Conservation (phyloP, 2,329 filamentous ascomycete genomes). For the Alternaria sp. region DNA sequence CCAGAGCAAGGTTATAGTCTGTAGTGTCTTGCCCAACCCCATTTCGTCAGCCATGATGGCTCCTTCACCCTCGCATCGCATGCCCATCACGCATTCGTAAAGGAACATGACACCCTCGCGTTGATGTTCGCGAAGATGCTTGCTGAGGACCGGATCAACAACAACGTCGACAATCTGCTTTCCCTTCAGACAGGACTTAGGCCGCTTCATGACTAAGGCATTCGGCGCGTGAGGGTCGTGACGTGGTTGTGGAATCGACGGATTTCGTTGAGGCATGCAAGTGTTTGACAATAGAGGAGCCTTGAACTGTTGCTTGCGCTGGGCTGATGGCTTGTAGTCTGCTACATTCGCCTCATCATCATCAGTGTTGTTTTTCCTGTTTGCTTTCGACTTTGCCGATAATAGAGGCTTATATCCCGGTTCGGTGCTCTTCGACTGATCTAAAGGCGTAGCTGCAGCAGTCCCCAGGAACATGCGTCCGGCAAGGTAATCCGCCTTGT, state of each 20-base stretch:
- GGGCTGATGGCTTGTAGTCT: constrained; percentile 48
- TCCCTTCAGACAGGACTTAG: constrained; percentile 63
- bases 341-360: constrained; percentile 50
- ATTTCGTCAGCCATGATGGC: constrained; percentile 79
- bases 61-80: constrained; percentile 71
- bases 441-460: constrained; percentile 30
- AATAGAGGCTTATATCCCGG: constrained; percentile 28
- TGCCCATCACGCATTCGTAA: constrained; percentile 79
- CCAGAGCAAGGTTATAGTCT: constrained; percentile 76
- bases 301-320: constrained; percentile 65
- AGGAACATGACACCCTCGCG: constrained; percentile 74
- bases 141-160: constrained; percentile 70
- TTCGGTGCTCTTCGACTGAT: constrained; percentile 26
- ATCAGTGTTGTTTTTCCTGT: constrained; percentile 14
- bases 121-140: constrained; percentile 72
- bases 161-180: constrained; percentile 76
- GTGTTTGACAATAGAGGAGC: constrained; percentile 66
- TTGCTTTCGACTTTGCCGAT: constrained; percentile 25
- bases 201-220: constrained; percentile 73
- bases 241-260: constrained; percentile 64
- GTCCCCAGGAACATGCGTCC: constrained; percentile 56
- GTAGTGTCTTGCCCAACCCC: constrained; percentile 77
- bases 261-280: constrained; percentile 57
- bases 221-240: constrained; percentile 68
- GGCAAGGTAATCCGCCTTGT: constrained; percentile 66